These are phyloP conservation scores for Aureobasidium lini DNA, from an alignment of 2,329 filamentous ascomycete species.

Conservation along the genomic window DNA sequence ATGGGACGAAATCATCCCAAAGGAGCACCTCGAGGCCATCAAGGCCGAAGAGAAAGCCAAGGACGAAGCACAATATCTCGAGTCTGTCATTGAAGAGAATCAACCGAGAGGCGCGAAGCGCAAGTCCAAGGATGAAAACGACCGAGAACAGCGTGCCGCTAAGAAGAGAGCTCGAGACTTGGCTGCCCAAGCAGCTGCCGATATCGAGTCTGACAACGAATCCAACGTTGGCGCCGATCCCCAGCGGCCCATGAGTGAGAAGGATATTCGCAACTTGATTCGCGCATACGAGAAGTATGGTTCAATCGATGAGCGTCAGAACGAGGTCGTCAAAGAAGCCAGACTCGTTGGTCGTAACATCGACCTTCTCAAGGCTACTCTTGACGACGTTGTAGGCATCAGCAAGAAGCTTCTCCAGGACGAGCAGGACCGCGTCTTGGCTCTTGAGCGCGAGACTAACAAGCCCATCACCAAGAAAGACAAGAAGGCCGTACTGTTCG, in stretches of 20 bases:
- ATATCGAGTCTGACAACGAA: slow-evolving; percentile 46
- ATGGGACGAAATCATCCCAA: slow-evolving; percentile 98
- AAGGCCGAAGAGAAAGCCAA: slow-evolving; percentile 83
- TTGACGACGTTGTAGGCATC: slow-evolving; percentile 71
- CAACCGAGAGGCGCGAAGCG: slow-evolving; percentile 60
- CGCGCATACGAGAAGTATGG: slow-evolving; percentile 87
- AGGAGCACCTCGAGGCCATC: slow-evolving; percentile 80
- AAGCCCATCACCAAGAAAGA: slow-evolving; percentile 92
- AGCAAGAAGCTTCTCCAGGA: slow-evolving; percentile 65
- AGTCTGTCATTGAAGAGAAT: slow-evolving; percentile 74
- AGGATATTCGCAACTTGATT: slow-evolving; percentile 87
- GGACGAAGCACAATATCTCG: slow-evolving; percentile 74
- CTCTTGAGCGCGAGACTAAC: slow-evolving; percentile 61
- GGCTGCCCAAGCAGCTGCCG: slow-evolving; percentile 53
- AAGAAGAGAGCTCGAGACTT: slow-evolving; percentile 65
- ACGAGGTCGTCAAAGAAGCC: slow-evolving; percentile 82
- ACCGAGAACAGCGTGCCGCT: slow-evolving; percentile 56
- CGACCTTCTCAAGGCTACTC: slow-evolving; percentile 66
- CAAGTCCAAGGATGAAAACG: slow-evolving; percentile 57
- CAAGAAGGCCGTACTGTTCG: slow-evolving; percentile 91
- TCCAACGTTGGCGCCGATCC: slow-evolving; percentile 60
- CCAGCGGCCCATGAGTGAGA: slow-evolving; percentile 80
- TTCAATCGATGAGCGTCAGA: slow-evolving; percentile 76
- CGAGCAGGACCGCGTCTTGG: slow-evolving; percentile 56
- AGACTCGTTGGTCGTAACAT: slow-evolving; percentile 75